These are phyloP conservation scores for Rostrohypoxylon terebratum DNA, from an alignment of 495 filamentous ascomycete species.

Conservation along the genomic window DNA sequence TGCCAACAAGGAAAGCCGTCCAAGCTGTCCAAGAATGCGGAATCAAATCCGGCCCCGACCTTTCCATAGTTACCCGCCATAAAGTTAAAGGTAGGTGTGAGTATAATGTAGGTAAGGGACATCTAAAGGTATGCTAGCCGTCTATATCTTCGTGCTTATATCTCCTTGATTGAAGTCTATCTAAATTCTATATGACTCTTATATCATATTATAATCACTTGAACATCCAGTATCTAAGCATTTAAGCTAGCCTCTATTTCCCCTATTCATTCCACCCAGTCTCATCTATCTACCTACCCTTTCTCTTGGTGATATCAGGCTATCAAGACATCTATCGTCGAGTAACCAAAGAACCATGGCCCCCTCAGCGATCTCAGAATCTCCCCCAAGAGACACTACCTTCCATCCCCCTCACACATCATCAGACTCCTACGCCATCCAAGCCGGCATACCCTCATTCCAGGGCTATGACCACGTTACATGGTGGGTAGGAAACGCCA, in stretches of 20 bases:
- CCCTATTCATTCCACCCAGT: neutral
- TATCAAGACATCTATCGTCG: slow-evolving; percentile 16
- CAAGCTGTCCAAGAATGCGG: slow-evolving; percentile 15
- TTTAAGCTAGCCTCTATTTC: neutral
- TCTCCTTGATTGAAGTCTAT: neutral
- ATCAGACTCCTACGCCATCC: slow-evolving; percentile 55
- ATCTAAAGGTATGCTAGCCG: neutral
- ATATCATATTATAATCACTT: neutral
- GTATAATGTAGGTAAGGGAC: slow-evolving; percentile 7
- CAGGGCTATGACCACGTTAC: slow-evolving; percentile 88
- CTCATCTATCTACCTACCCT: neutral
- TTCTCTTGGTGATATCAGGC: neutral
- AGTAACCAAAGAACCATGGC: slow-evolving; percentile 65
- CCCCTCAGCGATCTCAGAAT: slow-evolving; percentile 74
- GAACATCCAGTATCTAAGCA: neutral
- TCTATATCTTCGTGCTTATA: slow-evolving; percentile 13
- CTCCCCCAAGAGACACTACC: slow-evolving; percentile 55
- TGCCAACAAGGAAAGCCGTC: slow-evolving; percentile 1
- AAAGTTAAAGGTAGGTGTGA: slow-evolving; percentile 4
- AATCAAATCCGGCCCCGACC: slow-evolving; percentile 39
- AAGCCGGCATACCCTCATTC: slow-evolving; percentile 67
- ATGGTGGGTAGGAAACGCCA: slow-evolving; percentile 97
- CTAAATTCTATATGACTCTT: slow-evolving; percentile 6
- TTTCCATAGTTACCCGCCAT: slow-evolving; percentile 34
- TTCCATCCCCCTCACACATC: slow-evolving; percentile 53